A percentile compares a stretch with the other conserved stretches of the same genome.
phyloP scores from a whole-genome alignment of 2,329 filamentous ascomycete genomes.

The Colletotrichum sublineola region DNA sequence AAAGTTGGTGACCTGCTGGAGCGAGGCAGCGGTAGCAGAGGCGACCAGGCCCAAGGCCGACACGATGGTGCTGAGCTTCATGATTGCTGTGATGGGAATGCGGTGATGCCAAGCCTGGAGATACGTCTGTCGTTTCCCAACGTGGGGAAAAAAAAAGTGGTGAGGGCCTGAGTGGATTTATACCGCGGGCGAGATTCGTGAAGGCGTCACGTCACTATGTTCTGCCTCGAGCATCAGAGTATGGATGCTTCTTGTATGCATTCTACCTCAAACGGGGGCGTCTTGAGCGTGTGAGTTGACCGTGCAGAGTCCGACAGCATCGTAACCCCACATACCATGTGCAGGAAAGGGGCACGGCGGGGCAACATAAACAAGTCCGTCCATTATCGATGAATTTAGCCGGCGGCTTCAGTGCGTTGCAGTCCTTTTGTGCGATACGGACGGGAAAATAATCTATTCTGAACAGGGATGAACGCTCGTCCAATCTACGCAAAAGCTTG shows the following conservation, averaged over 20 bases:
- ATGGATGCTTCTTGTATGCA: neutral
- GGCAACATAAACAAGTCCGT: neutral
- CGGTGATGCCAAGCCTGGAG: neutral
- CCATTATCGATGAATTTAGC: neutral
- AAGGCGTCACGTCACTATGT: neutral
- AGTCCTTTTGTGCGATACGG: neutral
- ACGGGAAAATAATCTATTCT: neutral
- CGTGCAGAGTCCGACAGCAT: neutral
- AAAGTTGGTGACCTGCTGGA: constrained; percentile 48
- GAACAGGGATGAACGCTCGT: neutral
- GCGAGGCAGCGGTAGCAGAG: constrained; percentile 43
- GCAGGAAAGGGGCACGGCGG: neutral
- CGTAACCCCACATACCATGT: neutral
- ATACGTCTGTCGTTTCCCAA: neutral
- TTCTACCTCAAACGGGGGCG: neutral
- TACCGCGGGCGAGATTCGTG: neutral
- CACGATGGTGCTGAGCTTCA: constrained; percentile 33
- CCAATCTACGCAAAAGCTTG: constrained; percentile 1
- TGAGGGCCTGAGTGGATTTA: neutral
- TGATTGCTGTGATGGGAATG: constrained; percentile 2
- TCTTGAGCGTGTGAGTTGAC: neutral
- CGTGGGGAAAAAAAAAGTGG: neutral
- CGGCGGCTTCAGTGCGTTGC: neutral
- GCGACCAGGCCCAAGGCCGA: constrained; percentile 43
- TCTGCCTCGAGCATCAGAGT: neutral